These are phyloP conservation scores for Senecio squalidus DNA, from an alignment of 140 eudicot species.

Conservation along the genomic window DNA sequence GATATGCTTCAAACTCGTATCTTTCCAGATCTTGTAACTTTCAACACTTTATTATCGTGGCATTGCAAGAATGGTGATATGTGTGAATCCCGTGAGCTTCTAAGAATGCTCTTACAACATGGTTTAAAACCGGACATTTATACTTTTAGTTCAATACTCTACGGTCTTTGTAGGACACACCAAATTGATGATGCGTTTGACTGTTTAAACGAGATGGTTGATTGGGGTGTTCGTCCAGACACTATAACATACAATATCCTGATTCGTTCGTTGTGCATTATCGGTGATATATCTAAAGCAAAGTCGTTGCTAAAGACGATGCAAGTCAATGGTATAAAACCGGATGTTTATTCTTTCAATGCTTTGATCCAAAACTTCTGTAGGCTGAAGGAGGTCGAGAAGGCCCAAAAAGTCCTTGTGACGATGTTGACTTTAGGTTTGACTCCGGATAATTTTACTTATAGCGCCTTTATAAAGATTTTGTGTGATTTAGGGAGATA, in stretches of 20 bases:
- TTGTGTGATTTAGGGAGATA: constrained; percentile 53
- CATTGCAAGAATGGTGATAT: constrained; percentile 60
- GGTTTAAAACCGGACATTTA: constrained; percentile 66
- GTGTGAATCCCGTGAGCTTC: constrained; percentile 48
- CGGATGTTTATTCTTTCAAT: constrained; percentile 76
- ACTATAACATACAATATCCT: constrained; percentile 61
- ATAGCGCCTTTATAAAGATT: constrained; percentile 62
- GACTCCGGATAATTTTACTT: constrained; percentile 76
- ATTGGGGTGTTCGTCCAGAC: constrained; percentile 80
- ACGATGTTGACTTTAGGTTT: constrained; percentile 67
- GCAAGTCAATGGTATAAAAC: constrained; percentile 63
- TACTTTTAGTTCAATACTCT: constrained; percentile 65
- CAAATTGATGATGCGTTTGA: constrained; percentile 77
- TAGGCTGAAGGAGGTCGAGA: constrained; percentile 55
- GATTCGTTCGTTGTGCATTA: constrained; percentile 57
- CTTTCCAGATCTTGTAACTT: constrained; percentile 70
- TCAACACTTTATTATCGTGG: constrained; percentile 65
- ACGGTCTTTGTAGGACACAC: constrained; percentile 68
- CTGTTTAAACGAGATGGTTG: constrained; percentile 70
- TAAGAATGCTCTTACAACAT: constrained; percentile 50
- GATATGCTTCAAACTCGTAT: constrained; percentile 50
- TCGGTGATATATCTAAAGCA: constrained; percentile 53
- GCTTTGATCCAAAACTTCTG: constrained; percentile 76
- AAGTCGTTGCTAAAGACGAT: constrained; percentile 50
- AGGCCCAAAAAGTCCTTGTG: constrained; percentile 64